Conservation (phyloP, 306 rosid species). For the Vigna angularis region DNA sequence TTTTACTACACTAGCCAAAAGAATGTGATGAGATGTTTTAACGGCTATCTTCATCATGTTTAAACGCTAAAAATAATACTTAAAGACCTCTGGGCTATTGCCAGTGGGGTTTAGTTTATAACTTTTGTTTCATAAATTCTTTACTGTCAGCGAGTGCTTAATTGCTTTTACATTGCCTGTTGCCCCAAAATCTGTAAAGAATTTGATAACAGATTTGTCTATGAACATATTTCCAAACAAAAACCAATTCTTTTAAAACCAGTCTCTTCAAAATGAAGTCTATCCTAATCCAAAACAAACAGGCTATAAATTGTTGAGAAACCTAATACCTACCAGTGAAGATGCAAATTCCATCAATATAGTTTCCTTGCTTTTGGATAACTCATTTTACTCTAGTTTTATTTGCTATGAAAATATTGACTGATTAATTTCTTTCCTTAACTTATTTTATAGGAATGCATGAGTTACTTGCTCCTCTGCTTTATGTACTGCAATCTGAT, state of each 20-base stretch:
- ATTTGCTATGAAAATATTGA: slow-evolving; percentile 34
- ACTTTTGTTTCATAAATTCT: background rate
- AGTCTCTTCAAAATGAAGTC: background rate
- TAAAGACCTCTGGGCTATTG: slow-evolving; percentile 15
- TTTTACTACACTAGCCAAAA: background rate
- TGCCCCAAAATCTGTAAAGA: background rate
- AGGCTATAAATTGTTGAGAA: slow-evolving; percentile 22
- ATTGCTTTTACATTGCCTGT: background rate
- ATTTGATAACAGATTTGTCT: background rate
- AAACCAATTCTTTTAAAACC: background rate
- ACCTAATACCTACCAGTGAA: background rate
- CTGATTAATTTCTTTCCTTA: slow-evolving; percentile 32
- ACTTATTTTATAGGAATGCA: slow-evolving; percentile 78
- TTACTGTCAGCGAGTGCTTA: background rate
- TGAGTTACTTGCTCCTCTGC: slow-evolving; percentile 93
- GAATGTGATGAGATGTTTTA: slow-evolving; percentile 19
- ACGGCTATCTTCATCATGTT: background rate
- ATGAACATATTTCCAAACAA: background rate
- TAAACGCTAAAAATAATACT: slow-evolving; percentile 12
- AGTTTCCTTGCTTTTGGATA: slow-evolving; percentile 30
- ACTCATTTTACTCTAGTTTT: slow-evolving; percentile 31
- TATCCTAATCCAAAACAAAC: background rate
- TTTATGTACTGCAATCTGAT: slow-evolving; percentile 92
- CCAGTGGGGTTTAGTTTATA: background rate
- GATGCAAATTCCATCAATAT: slow-evolving; percentile 14